Evolutionary conservation across 1,284 basidiomycete species (phyloP).

Genomic region (Trametes polyzona): DNA sequence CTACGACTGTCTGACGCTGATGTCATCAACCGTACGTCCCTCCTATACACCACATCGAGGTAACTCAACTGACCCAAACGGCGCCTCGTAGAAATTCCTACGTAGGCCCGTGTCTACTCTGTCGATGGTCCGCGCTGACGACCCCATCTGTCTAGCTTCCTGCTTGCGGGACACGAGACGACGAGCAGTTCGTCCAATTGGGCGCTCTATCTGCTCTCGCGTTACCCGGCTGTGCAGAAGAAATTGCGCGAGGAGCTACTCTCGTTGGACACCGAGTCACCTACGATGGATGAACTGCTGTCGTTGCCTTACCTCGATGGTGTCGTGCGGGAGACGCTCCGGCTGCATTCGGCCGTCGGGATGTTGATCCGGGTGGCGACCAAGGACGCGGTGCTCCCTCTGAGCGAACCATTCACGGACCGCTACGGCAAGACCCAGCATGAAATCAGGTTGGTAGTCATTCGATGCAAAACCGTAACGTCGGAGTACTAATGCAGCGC

Average conservation of each 20-base stretch:
- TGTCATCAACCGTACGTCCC: conserved; percentile 53
- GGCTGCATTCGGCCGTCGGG: conserved; percentile 67
- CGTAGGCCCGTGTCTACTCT: conserved; percentile 1
- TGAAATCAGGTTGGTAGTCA: conserved; percentile 28
- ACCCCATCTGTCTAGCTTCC: conserved; percentile 38
- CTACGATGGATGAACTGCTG: conserved; percentile 67
- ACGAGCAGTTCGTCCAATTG: conserved; percentile 48
- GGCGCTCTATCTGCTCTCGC: conserved; percentile 68
- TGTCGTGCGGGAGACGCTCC: conserved; percentile 72
- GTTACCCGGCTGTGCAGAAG: conserved; percentile 57
- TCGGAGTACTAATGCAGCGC: conserved; percentile 30
- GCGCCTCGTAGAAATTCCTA: conserved; percentile 20
- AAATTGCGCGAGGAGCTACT: conserved; percentile 74
- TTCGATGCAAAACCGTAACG: not conserved
- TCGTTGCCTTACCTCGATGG: conserved; percentile 63
- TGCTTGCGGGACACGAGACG: conserved; percentile 81
- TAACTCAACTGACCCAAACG: not conserved
- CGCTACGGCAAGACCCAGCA: conserved; percentile 31
- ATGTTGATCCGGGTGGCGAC: conserved; percentile 52
- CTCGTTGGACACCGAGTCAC: conserved; percentile 37
- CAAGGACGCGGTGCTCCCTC: conserved; percentile 52
- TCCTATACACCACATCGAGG: not conserved
- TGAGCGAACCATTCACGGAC: conserved; percentile 36
- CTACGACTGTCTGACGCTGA: conserved; percentile 58
- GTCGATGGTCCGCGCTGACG: not conserved